phyloP scores from a whole-genome alignment of 371 early-diverging fungal species.

The Mucor piriformis region DNA sequence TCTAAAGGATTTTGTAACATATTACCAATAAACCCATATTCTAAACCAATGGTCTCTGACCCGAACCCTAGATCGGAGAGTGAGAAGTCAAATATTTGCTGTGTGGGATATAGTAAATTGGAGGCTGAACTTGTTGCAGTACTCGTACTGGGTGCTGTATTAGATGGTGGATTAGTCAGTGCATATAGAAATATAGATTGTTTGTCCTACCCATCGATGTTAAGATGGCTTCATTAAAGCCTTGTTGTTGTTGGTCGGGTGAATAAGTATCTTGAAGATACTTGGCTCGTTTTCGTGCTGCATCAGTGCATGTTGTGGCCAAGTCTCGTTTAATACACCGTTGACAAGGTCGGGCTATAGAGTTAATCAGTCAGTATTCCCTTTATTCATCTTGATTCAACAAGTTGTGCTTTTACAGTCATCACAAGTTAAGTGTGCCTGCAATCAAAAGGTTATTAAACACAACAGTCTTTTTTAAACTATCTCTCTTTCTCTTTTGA shows the following conservation, averaged over 20 bases:
- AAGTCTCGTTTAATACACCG: slow-evolving; percentile 77
- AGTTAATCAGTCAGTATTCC: not conserved
- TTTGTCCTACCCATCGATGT: slow-evolving; percentile 2
- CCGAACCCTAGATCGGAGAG: slow-evolving; percentile 64
- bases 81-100: slow-evolving; percentile 28
- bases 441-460: not conserved
- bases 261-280: slow-evolving; percentile 59
- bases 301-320: slow-evolving; percentile 71
- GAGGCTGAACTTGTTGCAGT: not conserved
- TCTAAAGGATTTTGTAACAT: slow-evolving; percentile 61
- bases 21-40: slow-evolving; percentile 77
- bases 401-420: slow-evolving; percentile 35
- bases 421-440: slow-evolving; percentile 62
- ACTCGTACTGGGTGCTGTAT: too few relatives aligned
- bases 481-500: too few relatives aligned
- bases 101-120: not conserved
- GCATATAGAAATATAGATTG: too few relatives aligned
- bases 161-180: too few relatives aligned
- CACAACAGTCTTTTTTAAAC: not conserved
- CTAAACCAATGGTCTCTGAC: slow-evolving; percentile 78
- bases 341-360: slow-evolving; percentile 77
- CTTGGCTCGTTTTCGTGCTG: slow-evolving; percentile 79
- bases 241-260: not conserved
- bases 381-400: slow-evolving; percentile 3
- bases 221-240: slow-evolving; percentile 11